phyloP scores from a whole-genome alignment of 23 red algal genomes.

The Gracilariopsis chorda region DNA sequence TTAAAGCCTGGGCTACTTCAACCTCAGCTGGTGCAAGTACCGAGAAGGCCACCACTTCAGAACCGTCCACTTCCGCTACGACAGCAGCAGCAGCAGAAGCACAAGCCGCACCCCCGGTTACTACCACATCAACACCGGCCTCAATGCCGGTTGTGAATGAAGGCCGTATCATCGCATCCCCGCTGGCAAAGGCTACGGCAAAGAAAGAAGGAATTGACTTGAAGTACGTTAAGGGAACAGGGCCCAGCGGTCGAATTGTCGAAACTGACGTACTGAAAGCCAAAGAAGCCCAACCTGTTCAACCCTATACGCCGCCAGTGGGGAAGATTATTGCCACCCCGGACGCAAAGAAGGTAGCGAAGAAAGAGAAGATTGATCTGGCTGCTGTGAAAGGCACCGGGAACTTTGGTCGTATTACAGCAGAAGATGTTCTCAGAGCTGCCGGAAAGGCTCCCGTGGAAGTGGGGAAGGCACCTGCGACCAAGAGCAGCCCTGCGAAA shows the following conservation, averaged over 20 bases:
- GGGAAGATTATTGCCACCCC: conserved; percentile 74
- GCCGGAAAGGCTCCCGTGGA: conserved; percentile 72
- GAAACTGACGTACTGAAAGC: conserved; percentile 73
- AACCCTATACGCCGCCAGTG: conserved; percentile 13
- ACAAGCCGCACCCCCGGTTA: background rate
- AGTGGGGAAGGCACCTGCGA: background rate
- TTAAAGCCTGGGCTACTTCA: conserved; percentile 75
- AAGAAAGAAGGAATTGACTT: conserved; percentile 78
- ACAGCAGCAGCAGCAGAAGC: background rate
- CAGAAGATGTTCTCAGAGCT: conserved; percentile 81
- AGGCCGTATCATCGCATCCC: conserved; percentile 87
- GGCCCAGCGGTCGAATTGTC: conserved; percentile 81
- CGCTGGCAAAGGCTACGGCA: conserved; percentile 83
- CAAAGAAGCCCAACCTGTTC: background rate
- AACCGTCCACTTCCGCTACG: conserved; percentile 8
- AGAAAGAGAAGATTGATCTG: conserved; percentile 83
- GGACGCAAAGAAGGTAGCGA: conserved; percentile 88
- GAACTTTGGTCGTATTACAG: conserved; percentile 87
- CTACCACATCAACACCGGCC: background rate
- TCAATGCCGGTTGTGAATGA: conserved; percentile 48
- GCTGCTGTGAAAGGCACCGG: conserved; percentile 68
- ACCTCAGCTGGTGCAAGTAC: background rate
- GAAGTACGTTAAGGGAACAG: conserved; percentile 69
- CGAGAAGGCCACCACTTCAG: background rate
- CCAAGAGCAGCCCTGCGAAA: background rate